A percentile compares a stretch with the other conserved stretches of the same genome.
These are phyloP conservation scores for Botryotinia convoluta DNA, from an alignment of 2,329 filamentous ascomycete species.

Conservation along the genomic window DNA sequence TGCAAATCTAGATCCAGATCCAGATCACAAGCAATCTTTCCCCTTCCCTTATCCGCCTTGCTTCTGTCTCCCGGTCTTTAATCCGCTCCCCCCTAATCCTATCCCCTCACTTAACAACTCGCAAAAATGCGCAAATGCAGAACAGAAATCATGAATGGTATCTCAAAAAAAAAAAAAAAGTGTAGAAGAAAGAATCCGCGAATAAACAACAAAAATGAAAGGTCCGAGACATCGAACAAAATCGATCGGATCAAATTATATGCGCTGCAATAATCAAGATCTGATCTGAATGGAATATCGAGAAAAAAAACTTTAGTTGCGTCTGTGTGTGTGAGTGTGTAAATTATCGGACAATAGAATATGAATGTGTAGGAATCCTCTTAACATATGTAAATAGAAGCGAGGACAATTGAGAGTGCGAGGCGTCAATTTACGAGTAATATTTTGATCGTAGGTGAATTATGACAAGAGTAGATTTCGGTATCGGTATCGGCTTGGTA, in stretches of 20 bases:
- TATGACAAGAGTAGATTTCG: neutral
- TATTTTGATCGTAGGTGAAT: neutral
- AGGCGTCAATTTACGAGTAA: neutral
- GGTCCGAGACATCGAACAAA: neutral
- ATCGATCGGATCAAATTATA: slow-evolving; percentile 3
- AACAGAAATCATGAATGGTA: slow-evolving; percentile 19
- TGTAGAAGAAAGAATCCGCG: neutral
- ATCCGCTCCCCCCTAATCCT: neutral
- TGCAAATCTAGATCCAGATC: neutral
- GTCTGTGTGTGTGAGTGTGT: neutral
- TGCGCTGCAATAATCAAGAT: slow-evolving; percentile 15
- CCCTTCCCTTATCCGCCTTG: neutral
- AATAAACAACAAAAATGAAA: neutral
- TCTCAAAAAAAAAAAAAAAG: slow-evolving; percentile 16
- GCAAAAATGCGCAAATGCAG: neutral
- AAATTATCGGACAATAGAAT: slow-evolving; percentile 13
- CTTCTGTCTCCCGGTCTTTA: neutral
- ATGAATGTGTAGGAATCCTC: neutral
- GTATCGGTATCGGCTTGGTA: neutral
- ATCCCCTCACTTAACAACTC: slow-evolving; percentile 1
- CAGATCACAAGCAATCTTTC: neutral
- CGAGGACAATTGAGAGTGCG: neutral
- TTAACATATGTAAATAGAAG: neutral
- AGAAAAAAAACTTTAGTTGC: neutral
- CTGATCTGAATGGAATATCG: neutral